Conservation (phyloP, 306 rosid species). For the Purshia tridentata region DNA sequence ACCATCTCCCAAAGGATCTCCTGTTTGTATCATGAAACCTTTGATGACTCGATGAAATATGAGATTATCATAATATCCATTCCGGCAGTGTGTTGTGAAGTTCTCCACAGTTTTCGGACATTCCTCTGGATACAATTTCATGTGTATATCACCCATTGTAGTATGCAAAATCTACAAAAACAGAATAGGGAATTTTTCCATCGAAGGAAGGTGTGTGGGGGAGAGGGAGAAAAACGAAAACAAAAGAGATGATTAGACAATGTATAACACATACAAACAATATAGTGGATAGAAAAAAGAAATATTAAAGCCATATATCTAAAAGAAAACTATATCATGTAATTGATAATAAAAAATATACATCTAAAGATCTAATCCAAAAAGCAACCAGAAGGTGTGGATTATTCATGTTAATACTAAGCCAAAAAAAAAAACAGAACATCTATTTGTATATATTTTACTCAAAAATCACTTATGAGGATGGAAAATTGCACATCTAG, state of each 20-base stretch:
- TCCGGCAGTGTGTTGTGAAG: slow-evolving; percentile 94
- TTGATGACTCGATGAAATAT: slow-evolving; percentile 94
- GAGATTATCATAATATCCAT: slow-evolving; percentile 93
- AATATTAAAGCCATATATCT: not conserved
- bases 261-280: not conserved
- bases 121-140: slow-evolving; percentile 92
- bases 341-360: not conserved
- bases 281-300: not conserved
- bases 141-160: slow-evolving; percentile 96
- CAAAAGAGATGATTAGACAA: not conserved
- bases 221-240: not conserved
- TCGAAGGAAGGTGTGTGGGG: not conserved
- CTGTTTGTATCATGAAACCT: slow-evolving; percentile 98
- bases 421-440: not conserved
- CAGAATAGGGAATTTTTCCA: not conserved
- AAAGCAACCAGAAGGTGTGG: not conserved
- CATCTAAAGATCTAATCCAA: not conserved
- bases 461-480: not conserved
- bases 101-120: slow-evolving; percentile 98
- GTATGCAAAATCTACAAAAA: slow-evolving; percentile 75
- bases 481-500: not conserved
- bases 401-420: not conserved
- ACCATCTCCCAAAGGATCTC: slow-evolving; percentile 99
- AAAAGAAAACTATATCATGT: not conserved
- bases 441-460: too few species aligned